Evolutionary conservation across 2,329 filamentous ascomycete species (phyloP).

Genomic region (Sporothrix variecibatus): DNA sequence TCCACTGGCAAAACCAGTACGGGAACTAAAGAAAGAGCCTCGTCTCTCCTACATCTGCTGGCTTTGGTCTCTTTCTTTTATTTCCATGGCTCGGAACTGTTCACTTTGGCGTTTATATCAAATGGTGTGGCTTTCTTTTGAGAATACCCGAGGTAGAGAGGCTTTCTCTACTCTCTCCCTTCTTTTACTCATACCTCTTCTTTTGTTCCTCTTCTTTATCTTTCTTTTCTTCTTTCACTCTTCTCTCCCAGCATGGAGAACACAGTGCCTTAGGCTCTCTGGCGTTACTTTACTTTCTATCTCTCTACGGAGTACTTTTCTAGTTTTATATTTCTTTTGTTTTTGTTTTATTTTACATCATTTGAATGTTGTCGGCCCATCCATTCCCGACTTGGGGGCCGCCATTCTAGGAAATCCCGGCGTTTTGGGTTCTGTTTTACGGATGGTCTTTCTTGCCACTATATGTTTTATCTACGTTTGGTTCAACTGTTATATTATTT

Average conservation of each 20-base stretch:
- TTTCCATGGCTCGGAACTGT: background rate
- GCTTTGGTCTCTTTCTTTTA: background rate
- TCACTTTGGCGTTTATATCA: background rate
- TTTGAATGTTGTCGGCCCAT: background rate
- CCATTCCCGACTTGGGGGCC: background rate
- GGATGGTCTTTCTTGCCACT: background rate
- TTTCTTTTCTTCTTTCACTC: background rate
- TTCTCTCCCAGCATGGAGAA: conserved; percentile 1
- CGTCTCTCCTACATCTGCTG: background rate
- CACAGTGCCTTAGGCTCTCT: background rate
- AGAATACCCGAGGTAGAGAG: conserved; percentile 16
- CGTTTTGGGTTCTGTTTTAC: background rate
- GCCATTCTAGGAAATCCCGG: background rate
- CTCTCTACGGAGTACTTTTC: background rate
- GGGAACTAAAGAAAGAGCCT: conserved; percentile 32
- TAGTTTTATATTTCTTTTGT: background rate
- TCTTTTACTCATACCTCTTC: background rate
- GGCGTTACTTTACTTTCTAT: background rate
- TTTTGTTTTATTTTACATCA: background rate
- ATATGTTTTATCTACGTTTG: background rate
- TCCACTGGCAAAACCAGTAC: conserved; percentile 82
- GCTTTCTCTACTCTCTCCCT: background rate
- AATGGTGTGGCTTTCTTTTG: background rate
- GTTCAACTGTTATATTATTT: background rate
- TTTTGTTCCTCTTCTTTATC: background rate